phyloP scores from a whole-genome alignment of 2,329 filamentous ascomycete genomes.

The Didymella sp. region DNA sequence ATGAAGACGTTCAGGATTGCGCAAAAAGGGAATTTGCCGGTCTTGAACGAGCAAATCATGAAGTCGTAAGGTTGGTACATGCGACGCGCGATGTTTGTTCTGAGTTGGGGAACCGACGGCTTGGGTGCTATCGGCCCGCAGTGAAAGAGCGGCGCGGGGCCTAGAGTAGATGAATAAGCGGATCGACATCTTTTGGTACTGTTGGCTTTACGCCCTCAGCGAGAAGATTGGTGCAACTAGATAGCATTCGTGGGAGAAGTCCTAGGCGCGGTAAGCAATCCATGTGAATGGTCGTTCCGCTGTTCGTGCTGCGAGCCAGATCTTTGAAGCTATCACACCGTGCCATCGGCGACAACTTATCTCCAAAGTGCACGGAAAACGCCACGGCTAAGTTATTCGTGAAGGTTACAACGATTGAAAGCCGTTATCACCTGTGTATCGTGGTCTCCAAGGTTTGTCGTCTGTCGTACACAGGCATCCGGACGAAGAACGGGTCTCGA shows the following conservation, averaged over 20 bases:
- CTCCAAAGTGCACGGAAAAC: not conserved
- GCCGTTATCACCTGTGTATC: not conserved
- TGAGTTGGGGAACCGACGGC: slow-evolving; percentile 19
- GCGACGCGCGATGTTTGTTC: slow-evolving; percentile 4
- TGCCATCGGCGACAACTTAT: slow-evolving; percentile 7
- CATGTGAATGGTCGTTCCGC: slow-evolving; percentile 14
- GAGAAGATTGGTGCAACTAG: not conserved
- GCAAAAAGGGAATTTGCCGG: not conserved
- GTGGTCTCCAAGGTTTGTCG: not conserved
- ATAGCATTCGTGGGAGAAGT: not conserved
- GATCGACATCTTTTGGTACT: slow-evolving; percentile 19
- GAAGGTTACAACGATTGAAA: slow-evolving; percentile 1
- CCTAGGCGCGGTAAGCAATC: slow-evolving; percentile 8
- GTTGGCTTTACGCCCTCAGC: slow-evolving; percentile 4
- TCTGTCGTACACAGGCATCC: not conserved
- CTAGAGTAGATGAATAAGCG: slow-evolving; percentile 22
- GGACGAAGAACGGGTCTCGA: not conserved
- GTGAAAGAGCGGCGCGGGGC: slow-evolving; percentile 28
- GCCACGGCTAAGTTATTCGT: not conserved
- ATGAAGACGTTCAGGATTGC: not conserved
- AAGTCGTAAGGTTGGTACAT: slow-evolving; percentile 9
- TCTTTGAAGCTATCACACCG: slow-evolving; percentile 5
- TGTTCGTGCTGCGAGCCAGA: not conserved
- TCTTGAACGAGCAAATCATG: not conserved
- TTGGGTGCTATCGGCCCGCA: slow-evolving; percentile 23